Evolutionary conservation across 2,329 filamentous ascomycete species (phyloP), one percentile per base, ranked within the genome.

Genomic region (Botrytis hyacinthi): DNA sequence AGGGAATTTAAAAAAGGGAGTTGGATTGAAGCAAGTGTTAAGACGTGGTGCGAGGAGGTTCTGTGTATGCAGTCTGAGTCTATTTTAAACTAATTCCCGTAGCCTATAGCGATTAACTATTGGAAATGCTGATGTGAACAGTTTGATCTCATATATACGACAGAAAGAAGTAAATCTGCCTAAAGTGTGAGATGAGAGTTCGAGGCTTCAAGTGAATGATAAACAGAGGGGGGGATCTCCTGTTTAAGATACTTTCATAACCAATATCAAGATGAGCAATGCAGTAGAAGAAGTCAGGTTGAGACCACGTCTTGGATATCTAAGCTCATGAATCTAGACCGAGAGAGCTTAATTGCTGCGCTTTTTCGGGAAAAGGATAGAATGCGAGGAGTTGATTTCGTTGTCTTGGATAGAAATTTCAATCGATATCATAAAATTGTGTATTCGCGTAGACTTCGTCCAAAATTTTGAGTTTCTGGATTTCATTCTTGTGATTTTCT

Each of bases 91-190:
- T 8, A 18, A 18, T 54, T 4, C 4, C 7, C 14, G 8, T 18
- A 1, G 6, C 20, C 14, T 2, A 7, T 16, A 29, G 2, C 18
- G 12, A 29, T 3, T 0, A 16, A 2, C 3, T 29, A 18, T 8
- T 6, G 51, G 6, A 54, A 29, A 9, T 54, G 1, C 14, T 29
- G 1, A 3, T n/a, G n/a, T 29, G 48, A 3, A 14, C 29, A n/a
- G 8, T 16, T 14, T 54, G 26, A 29, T 51, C 22, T 48, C 40
- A 42, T 14, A 14, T 9, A 18, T 0, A 54, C 18, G 6, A 54
- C 14, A 5, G 1, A 9, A 26, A 54, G n/a, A 54, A 29, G 14
- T 16, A n/a, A 16, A 54, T 54, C 48, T 54, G 26, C 2, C 16
- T n/a, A n/a, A 26, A 5, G 12, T 54, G 48, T 54, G 48, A n/a